These are phyloP conservation scores for Rhynchospora breviuscula DNA, from an alignment of 176 grass and related monocot genomes.

Conservation along the genomic window DNA sequence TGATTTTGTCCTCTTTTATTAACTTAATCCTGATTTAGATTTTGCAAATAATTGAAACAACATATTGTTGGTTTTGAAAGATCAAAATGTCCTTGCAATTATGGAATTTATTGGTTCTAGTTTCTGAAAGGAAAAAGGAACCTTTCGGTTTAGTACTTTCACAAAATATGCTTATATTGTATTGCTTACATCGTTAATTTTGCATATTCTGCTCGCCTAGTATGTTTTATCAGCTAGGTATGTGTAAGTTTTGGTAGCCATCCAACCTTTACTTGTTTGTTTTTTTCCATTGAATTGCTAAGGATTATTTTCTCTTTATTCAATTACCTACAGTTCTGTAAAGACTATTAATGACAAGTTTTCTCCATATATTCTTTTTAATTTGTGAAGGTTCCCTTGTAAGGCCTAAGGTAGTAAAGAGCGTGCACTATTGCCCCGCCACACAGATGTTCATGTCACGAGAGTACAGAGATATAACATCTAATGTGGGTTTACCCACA, in stretches of 20 bases:
- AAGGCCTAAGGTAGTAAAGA: slow-evolving; percentile 95
- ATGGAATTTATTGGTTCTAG: not conserved
- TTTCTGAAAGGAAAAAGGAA: not conserved
- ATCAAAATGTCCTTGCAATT: not conserved
- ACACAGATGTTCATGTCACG: slow-evolving; percentile 49
- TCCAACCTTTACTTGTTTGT: not conserved
- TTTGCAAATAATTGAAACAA: not conserved
- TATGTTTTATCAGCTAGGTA: not conserved
- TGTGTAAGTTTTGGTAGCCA: not conserved
- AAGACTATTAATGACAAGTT: slow-evolving; percentile 6
- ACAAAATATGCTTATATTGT: not conserved
- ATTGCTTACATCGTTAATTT: not conserved
- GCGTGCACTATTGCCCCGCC: slow-evolving; percentile 81
- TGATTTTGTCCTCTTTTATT: not conserved
- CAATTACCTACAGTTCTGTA: not conserved
- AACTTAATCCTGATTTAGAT: not conserved
- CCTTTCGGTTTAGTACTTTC: not conserved
- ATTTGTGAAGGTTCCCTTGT: slow-evolving; percentile 66
- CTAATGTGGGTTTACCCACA: slow-evolving; percentile 79
- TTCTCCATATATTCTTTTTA: not conserved
- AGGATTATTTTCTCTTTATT: not conserved
- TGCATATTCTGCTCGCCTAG: not conserved
- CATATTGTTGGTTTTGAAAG: not conserved
- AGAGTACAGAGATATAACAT: slow-evolving; percentile 97
- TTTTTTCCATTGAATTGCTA: not conserved